These are phyloP conservation scores for Glycyrrhiza uralensis DNA, from an alignment of 306 rosid genomes.

Conservation along the genomic window DNA sequence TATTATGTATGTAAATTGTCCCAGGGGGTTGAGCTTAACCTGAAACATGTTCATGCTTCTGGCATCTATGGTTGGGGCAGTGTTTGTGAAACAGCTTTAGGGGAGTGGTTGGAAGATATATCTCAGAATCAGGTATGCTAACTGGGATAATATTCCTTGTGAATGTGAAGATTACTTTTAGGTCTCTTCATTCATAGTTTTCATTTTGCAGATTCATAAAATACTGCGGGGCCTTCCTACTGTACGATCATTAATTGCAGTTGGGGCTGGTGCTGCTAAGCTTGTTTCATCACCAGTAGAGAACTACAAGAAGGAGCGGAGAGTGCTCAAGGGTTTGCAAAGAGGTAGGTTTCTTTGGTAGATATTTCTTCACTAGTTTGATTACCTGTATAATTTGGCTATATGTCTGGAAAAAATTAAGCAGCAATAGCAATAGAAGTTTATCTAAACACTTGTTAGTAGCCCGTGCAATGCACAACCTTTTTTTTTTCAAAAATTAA, in stretches of 20 bases:
- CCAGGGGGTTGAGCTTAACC: conserved; percentile 91
- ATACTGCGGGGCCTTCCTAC: conserved; percentile 83
- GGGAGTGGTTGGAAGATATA: conserved; percentile 94
- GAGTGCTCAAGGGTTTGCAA: conserved; percentile 94
- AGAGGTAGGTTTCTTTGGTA: conserved; percentile 60
- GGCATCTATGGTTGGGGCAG: conserved; percentile 95
- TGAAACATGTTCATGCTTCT: conserved; percentile 80
- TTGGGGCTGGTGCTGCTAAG: conserved; percentile 85
- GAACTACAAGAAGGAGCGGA: conserved; percentile 83
- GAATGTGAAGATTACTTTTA: conserved; percentile 16
- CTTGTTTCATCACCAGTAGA: conserved; percentile 88
- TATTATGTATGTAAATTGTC: conserved; percentile 26
- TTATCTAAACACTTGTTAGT: neutral
- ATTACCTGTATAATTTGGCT: neutral
- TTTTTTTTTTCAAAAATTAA: neutral
- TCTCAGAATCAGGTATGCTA: conserved; percentile 84
- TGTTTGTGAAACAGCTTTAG: conserved; percentile 75
- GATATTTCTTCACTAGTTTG: conserved; percentile 11
- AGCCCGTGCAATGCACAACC: neutral
- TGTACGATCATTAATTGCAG: conserved; percentile 74
- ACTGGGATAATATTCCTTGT: conserved; percentile 18
- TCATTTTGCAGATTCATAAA: conserved; percentile 62
- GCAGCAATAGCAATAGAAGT: conserved; percentile 13
- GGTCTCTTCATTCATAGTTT: conserved; percentile 25
- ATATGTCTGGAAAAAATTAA: neutral